Evolutionary conservation across 176 grass and related monocot genomes (phyloP).

Genomic region (Paspalum vaginatum): DNA sequence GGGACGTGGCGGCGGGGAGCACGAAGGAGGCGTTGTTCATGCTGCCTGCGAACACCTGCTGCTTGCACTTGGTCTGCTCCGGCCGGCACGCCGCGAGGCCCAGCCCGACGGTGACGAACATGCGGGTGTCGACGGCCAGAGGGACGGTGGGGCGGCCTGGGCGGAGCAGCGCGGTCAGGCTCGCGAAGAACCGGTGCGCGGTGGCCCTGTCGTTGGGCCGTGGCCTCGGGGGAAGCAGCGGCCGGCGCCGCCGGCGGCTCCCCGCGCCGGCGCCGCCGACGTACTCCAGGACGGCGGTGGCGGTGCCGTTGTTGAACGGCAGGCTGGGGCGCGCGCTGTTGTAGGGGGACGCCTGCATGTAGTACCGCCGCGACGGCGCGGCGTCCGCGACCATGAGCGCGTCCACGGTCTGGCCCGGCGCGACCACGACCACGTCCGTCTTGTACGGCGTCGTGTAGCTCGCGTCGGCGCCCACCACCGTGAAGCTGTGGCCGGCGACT

Average conservation of each 20-base stretch:
- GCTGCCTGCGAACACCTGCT: conserved; percentile 36
- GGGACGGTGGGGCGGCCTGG: conserved; percentile 45
- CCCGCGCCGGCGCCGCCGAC: neutral
- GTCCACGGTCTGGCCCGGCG: conserved; percentile 64
- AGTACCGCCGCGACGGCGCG: conserved; percentile 28
- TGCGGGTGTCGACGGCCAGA: conserved; percentile 49
- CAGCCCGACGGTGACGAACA: conserved; percentile 58
- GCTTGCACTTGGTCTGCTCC: conserved; percentile 33
- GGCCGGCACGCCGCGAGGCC: conserved; percentile 27
- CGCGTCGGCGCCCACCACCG: conserved; percentile 62
- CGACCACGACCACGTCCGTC: conserved; percentile 55
- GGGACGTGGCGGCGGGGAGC: conserved; percentile 38
- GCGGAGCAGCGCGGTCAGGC: conserved; percentile 40
- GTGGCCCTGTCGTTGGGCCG: neutral
- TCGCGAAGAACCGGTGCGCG: conserved; percentile 49
- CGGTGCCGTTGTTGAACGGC: conserved; percentile 17
- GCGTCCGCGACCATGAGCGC: conserved; percentile 57
- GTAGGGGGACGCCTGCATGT: conserved; percentile 53
- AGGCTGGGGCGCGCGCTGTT: neutral
- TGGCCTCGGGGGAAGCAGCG: conserved; percentile 8
- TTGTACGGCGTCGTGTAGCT: conserved; percentile 59
- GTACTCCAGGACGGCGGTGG: conserved; percentile 53
- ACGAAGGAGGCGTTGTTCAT: conserved; percentile 71
- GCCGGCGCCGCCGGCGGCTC: neutral
- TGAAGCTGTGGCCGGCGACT: conserved; percentile 54